Evolutionary conservation across 306 rosid species (phyloP), one percentile per base, ranked within the genome.

Genomic region (Medicago lupulina): DNA sequence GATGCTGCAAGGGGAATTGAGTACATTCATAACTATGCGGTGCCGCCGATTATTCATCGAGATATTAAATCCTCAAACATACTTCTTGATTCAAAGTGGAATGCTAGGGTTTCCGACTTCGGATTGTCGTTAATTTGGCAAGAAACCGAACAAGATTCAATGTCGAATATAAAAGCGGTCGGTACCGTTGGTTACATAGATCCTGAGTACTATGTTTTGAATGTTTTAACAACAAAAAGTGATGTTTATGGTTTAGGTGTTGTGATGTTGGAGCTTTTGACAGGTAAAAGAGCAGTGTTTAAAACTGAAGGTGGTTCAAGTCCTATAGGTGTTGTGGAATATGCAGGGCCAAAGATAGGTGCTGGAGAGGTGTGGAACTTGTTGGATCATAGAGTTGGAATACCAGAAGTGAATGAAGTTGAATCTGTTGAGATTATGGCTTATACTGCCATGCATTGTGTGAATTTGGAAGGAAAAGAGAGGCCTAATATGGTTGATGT

Each of bases 141-240:
- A 0, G 77, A 80, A 40, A 66, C 49, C 14, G 79, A 82, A 17
- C 77, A 61, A 61, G 82, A 79, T 19, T 9, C 16, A 7, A 63
- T 60, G 67, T 49, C 83, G 0, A 8, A 60, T 5, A 18, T 53
- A 1, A 72, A 47, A 16, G 89, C 86, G 0, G 89, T 76, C 10
- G 89, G 89, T 21, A 85, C 89, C 0, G 84, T 85, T 9, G 89
- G 89, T 2, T 85, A 85, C 59, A 85, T 85, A 72, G 89, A 85
- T 19, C 88, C 89, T 0, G 89, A 85, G 84, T 85, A 85, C 80
- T 85, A 82, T 50, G 86, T 79, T 1, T 28, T 76, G 21, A 85
- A 76, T 66, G 86, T 85, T 7, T 73, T 82, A 39, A 85, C 89
- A 5, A 73, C 84, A 68, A 85, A 82, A 31, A 82, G 89, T 64